A percentile compares a stretch with the other conserved stretches of the same genome.
phyloP scores from a whole-genome alignment of 345 rosid species.

The Corymbia maculata region DNA sequence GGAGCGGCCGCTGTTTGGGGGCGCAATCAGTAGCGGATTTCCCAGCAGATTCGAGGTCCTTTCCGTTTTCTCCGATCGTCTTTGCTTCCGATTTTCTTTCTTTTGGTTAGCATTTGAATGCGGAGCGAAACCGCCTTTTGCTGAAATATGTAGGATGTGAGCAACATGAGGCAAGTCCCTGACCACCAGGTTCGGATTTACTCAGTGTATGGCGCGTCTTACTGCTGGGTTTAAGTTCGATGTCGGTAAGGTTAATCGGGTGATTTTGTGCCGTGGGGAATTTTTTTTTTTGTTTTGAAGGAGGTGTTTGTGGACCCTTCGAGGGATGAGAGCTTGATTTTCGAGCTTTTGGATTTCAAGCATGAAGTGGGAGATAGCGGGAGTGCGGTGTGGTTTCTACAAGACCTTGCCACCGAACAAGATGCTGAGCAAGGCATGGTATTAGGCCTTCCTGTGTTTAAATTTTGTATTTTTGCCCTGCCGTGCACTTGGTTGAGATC shows the following conservation, averaged over 20 bases:
- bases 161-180: constrained; percentile 62
- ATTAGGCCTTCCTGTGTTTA: neutral
- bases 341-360: constrained; percentile 75
- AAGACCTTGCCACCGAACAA: constrained; percentile 61
- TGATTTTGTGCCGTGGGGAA: neutral
- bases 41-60: constrained; percentile 55
- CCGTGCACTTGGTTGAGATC: neutral
- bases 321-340: constrained; percentile 78
- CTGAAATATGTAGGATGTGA: constrained; percentile 46
- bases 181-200: constrained; percentile 51
- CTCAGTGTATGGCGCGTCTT: no score
- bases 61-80: neutral
- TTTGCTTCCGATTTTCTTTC: neutral
- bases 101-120: neutral
- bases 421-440: constrained; percentile 67
- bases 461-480: neutral
- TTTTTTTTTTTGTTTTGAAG: constrained; percentile 7
- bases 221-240: neutral
- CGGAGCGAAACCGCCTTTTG: neutral
- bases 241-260: neutral
- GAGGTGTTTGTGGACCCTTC: constrained; percentile 77
- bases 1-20: constrained; percentile 52
- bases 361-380: constrained; percentile 44
- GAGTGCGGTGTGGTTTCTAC: constrained; percentile 72
- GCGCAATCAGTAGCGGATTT: constrained; percentile 38